These are phyloP conservation scores for Xylariaceae sp. DNA, from an alignment of 2,329 filamentous ascomycete genomes.

Conservation along the genomic window DNA sequence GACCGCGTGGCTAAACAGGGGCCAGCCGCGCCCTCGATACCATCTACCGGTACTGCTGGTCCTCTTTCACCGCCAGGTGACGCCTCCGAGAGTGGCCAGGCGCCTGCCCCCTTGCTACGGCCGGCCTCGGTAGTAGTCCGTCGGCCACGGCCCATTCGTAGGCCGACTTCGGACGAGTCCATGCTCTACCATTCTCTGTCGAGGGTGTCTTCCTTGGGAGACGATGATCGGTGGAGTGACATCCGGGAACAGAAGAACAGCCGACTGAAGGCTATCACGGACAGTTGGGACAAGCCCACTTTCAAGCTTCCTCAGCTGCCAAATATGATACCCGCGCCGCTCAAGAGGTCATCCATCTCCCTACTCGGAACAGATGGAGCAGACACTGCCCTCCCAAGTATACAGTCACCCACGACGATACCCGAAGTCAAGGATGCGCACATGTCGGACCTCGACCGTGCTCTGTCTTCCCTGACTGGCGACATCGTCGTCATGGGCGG, in stretches of 20 bases:
- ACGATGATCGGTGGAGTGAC: conserved; percentile 73
- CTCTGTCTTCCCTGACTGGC: conserved; percentile 63
- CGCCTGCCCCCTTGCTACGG: conserved; percentile 11
- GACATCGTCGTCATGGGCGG: conserved; percentile 86
- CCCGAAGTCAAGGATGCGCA: conserved; percentile 20
- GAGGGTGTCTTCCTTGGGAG: conserved; percentile 72
- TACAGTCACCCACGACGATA: conserved; percentile 10
- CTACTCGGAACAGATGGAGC: conserved; percentile 15
- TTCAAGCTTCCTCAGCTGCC: conserved; percentile 63
- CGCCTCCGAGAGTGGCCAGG: too few species aligned
- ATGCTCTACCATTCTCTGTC: conserved; percentile 70
- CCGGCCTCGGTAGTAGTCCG: conserved; percentile 16
- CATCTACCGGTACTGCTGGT: too few species aligned
- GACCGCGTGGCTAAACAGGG: conserved; percentile 14
- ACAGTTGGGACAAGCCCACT: conserved; percentile 73
- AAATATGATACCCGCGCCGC: conserved; percentile 34
- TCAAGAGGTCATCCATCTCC: conserved; percentile 22
- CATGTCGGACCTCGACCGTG: conserved; percentile 38
- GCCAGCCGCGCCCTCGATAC: conserved; percentile 6
- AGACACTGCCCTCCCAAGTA: conserved; percentile 10
- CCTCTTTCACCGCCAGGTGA: too few species aligned
- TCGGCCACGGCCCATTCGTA: conserved; percentile 39
- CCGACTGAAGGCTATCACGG: conserved; percentile 80
- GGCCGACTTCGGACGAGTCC: conserved; percentile 70
- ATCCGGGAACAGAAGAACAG: conserved; percentile 82